Conservation (phyloP, 1,284 basidiomycete species). For the Cryptococcus amylolentus region DNA sequence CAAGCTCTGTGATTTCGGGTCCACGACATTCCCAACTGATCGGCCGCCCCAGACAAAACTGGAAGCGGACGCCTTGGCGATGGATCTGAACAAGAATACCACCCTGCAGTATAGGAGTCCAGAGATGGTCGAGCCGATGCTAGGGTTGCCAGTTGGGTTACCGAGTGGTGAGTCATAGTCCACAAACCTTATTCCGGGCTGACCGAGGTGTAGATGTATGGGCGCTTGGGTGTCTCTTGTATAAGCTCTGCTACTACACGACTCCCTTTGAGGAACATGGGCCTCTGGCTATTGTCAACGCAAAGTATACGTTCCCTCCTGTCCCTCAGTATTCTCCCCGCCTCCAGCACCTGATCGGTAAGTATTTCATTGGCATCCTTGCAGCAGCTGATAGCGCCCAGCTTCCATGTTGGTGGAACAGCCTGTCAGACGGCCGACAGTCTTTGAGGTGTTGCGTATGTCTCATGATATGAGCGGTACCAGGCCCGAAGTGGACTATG, state of each 20-base stretch:
- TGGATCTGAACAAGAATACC: constrained; percentile 89
- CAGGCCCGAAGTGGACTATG: constrained; percentile 70
- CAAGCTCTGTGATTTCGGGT: constrained; percentile 98
- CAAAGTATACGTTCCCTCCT: constrained; percentile 88
- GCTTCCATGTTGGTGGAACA: constrained; percentile 85
- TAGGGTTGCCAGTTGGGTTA: constrained; percentile 46
- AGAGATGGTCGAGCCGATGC: constrained; percentile 83
- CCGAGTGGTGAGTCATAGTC: constrained; percentile 52
- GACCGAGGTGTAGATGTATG: constrained; percentile 58
- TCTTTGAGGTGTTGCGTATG: constrained; percentile 71
- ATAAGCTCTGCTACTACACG: constrained; percentile 94
- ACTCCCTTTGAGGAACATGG: constrained; percentile 98
- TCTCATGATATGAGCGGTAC: constrained; percentile 81
- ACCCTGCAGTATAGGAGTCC: constrained; percentile 95
- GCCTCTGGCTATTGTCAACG: constrained; percentile 91
- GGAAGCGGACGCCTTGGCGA: constrained; percentile 81
- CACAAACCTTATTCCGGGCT: neutral
- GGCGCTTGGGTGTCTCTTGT: constrained; percentile 71
- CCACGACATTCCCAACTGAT: constrained; percentile 69
- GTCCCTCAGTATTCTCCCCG: constrained; percentile 87
- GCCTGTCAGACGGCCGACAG: constrained; percentile 71
- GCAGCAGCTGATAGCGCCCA: constrained; percentile 40
- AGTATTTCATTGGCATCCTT: constrained; percentile 30
- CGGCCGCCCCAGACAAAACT: constrained; percentile 68
- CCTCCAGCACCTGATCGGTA: constrained; percentile 83